Evolutionary conservation across 164 flowering plant species (phyloP), one percentile per base, ranked within the genome.

Genomic region (Nymphaea colorata): DNA sequence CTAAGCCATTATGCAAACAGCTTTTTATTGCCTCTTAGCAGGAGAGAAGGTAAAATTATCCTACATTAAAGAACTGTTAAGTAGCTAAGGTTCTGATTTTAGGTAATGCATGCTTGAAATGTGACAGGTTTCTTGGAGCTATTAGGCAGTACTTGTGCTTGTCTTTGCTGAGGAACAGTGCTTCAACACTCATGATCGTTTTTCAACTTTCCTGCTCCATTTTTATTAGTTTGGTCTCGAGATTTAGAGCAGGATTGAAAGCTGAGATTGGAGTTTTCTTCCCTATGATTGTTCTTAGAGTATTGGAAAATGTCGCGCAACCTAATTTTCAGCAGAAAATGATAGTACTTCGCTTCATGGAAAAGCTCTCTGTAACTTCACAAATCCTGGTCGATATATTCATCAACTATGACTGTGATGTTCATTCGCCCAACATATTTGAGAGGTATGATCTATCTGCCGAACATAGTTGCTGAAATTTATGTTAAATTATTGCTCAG

Each of bases 181-280:
- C 96, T 62, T 93, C 96, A 69, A 87, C 94, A 61, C 91, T 92
- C 59, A 86, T 92, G 96, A 90, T 93, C 72, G 89, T 95, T 75
- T 95, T 92, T 81, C 99, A 95, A 86, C 95, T 95, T 69, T 93
- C 98, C 41, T 95, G 97, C 79, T 95, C 99, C 68, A 95, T 95
- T 77, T 95, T 95, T 74, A 86, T 89, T 61, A 92, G 99, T 73
- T 80, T 95, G 75, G 96, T 95, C 18, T 83, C 98, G 71, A 82
- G 97, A 79, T 95, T 92, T 78, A 89, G 99, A 78, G 94, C 96
- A 76, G 99, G 99, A 67, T 71, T 95, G 82, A 95, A 95, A 78
- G 99, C 99, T 79, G 98, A 95, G 82, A 95, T 95, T 77, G 99
- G 99, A 55, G 98, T 95, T 18, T 95, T 95, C 77, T 95, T 90